Conservation (phyloP, 495 filamentous ascomycete genomes). For the Penicillium cosmopolitanum region DNA sequence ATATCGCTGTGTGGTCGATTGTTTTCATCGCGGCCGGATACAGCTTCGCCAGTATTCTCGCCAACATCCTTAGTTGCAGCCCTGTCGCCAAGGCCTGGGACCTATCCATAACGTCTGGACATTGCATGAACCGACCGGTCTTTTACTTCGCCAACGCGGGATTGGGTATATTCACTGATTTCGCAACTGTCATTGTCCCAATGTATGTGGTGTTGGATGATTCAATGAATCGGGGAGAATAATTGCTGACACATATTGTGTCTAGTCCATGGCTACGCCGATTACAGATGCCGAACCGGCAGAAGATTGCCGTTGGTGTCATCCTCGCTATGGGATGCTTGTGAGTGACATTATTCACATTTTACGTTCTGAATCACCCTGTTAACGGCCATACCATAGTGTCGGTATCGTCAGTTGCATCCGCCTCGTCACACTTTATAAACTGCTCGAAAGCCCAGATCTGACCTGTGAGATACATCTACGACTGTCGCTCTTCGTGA, state of each 20-base stretch:
- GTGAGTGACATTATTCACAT: conserved; percentile 22
- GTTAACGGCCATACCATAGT: conserved; percentile 15
- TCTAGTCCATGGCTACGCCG: conserved; percentile 35
- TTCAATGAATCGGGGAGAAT: not conserved
- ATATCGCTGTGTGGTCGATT: conserved; percentile 34
- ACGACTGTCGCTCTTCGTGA: not conserved
- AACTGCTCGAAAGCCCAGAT: conserved; percentile 27
- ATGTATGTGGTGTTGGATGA: conserved; percentile 28
- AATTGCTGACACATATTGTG: not conserved
- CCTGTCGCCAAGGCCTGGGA: conserved; percentile 41
- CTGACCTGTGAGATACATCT: conserved; percentile 30
- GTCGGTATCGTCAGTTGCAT: conserved; percentile 42
- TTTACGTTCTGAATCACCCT: not conserved
- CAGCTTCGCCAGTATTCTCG: conserved; percentile 37
- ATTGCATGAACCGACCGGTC: conserved; percentile 35
- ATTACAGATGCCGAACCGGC: conserved; percentile 37
- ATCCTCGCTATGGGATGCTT: conserved; percentile 38
- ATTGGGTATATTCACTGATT: conserved; percentile 41
- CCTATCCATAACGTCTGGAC: conserved; percentile 21
- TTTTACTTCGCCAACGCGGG: conserved; percentile 43
- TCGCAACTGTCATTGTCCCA: conserved; percentile 41
- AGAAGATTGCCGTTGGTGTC: conserved; percentile 33
- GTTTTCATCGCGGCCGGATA: conserved; percentile 40
- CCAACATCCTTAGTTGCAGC: conserved; percentile 37
- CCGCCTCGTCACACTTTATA: conserved; percentile 31